phyloP scores from a whole-genome alignment of 2,329 filamentous ascomycete species.

The Fusarium foetens region DNA sequence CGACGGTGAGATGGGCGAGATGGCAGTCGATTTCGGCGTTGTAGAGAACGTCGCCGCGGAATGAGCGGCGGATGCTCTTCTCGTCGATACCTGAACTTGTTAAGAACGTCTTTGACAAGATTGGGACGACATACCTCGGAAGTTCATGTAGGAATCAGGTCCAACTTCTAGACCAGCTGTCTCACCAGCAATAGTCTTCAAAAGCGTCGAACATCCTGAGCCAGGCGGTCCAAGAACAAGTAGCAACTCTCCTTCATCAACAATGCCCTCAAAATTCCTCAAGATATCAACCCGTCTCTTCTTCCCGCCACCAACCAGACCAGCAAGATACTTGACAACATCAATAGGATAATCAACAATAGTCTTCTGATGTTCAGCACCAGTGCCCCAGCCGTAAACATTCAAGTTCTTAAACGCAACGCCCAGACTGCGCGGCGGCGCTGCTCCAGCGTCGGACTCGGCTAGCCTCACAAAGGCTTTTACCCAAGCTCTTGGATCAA shows the following conservation, averaged over 20 bases:
- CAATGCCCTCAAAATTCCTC: constrained; percentile 44
- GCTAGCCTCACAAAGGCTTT: constrained; percentile 42
- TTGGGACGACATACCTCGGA: constrained; percentile 54
- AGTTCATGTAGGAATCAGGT: constrained; percentile 55
- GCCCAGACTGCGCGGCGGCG: constrained; percentile 39
- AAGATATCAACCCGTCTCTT: constrained; percentile 42
- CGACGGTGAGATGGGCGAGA: constrained; percentile 74
- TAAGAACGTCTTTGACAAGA: fast-evolving
- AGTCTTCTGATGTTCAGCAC: constrained; percentile 41
- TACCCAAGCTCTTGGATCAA: constrained; percentile 43
- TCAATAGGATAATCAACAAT: constrained; percentile 39
- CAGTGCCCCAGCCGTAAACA: constrained; percentile 44
- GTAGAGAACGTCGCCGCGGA: constrained; percentile 68
- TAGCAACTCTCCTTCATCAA: constrained; percentile 45
- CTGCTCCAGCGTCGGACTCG: constrained; percentile 41
- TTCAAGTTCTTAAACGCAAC: constrained; percentile 44
- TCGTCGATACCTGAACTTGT: constrained; percentile 40
- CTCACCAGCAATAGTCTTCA: constrained; percentile 66
- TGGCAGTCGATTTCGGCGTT: constrained; percentile 73
- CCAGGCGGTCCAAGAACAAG: constrained; percentile 63
- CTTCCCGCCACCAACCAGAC: constrained; percentile 1
- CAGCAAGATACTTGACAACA: constrained; percentile 1
- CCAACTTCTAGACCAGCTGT: constrained; percentile 52
- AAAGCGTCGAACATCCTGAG: constrained; percentile 65
- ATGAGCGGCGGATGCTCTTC: constrained; percentile 54